A percentile compares a stretch with the other conserved stretches of the same genome.
phyloP scores from a whole-genome alignment of 2,329 filamentous ascomycete genomes.

The Diaporthe caulivora region DNA sequence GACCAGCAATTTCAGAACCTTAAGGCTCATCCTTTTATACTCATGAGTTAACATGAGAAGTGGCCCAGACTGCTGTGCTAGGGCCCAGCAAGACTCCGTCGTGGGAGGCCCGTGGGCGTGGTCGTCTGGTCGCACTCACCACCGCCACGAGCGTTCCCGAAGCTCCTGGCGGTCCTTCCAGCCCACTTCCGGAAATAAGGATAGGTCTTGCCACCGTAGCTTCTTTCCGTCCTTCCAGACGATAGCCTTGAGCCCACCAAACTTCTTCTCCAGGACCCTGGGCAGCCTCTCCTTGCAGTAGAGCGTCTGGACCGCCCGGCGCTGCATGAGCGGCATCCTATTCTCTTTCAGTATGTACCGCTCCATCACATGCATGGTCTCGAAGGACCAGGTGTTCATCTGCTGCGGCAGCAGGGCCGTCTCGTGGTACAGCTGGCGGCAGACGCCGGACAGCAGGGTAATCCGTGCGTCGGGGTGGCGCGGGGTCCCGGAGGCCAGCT shows the following conservation, averaged over 20 bases:
- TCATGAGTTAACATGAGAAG: no score
- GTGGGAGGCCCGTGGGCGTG: not conserved
- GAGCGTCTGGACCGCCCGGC: conserved; percentile 48
- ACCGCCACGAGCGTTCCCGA: conserved; percentile 35
- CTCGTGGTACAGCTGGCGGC: conserved; percentile 53
- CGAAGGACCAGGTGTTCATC: conserved; percentile 52
- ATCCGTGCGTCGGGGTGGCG: conserved; percentile 41
- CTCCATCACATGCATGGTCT: conserved; percentile 49
- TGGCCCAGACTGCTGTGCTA: not conserved
- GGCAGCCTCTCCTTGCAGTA: conserved; percentile 46
- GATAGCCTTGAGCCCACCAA: conserved; percentile 48
- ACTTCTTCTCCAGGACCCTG: conserved; percentile 44
- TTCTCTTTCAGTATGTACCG: conserved; percentile 50
- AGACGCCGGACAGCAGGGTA: conserved; percentile 50
- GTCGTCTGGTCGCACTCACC: not conserved
- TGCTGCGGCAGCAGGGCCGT: conserved; percentile 50
- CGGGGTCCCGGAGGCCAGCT: not conserved
- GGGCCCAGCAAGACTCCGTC: not conserved
- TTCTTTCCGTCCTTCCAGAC: conserved; percentile 42
- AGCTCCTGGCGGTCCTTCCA: conserved; percentile 38
- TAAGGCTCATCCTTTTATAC: no score
- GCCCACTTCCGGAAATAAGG: conserved; percentile 32
- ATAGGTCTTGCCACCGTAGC: conserved; percentile 37
- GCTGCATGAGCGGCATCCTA: conserved; percentile 46
- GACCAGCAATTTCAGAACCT: no score